Evolutionary conservation across 2,329 filamentous ascomycete genomes (phyloP), one percentile per base, ranked within the genome.

Genomic region (Drechslera avenae): DNA sequence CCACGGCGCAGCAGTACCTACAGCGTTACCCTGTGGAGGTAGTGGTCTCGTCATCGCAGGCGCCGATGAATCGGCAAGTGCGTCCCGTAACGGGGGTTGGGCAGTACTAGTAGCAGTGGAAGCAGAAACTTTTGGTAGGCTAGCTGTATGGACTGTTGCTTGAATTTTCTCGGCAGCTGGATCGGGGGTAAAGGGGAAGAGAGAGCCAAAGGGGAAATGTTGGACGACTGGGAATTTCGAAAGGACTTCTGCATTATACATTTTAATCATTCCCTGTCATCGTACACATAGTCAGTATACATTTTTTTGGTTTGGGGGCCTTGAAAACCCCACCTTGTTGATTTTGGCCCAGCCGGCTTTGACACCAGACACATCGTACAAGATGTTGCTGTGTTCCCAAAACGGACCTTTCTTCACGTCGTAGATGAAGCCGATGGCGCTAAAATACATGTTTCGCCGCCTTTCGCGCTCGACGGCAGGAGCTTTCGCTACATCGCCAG

Each of bases 201-300:
- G 63, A n/a, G 76, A 78, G 14, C 78, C 79, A 49, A 81, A 80
- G 3, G 75, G 76, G 51, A 81, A 97, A 74, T 99, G 94, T 75
- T 99, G 94, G n/a, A 99, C 91, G 2, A 99, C 94, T 2, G 94
- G 94, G 68, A 97, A 97, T 73, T 99, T 99, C 32, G 89, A 90
- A 12, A 99, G 80, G 3, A 99, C 94, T 77, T 99, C 94, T 14
- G 90, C 94, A 61, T 95, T 91, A 77, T 93, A 99, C 94, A 99
- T 99, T 76, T 97, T 99, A 66, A 99, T 85, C 94, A 99, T 97
- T 43, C 94, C 94, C 86, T 88, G 33, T 34, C n/a, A 3, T 9
- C 4, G 4, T 6, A 5, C 5, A 39, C 35, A 62, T 41, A 60
- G 57, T 37, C 9, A 21, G 13, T 21, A 32, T 23, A 41, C 12